Percentiles rank a stretch among this genome's conserved stretches.
Conservation (phyloP, 306 rosid genomes). For the Canavalia ensiformis region DNA sequence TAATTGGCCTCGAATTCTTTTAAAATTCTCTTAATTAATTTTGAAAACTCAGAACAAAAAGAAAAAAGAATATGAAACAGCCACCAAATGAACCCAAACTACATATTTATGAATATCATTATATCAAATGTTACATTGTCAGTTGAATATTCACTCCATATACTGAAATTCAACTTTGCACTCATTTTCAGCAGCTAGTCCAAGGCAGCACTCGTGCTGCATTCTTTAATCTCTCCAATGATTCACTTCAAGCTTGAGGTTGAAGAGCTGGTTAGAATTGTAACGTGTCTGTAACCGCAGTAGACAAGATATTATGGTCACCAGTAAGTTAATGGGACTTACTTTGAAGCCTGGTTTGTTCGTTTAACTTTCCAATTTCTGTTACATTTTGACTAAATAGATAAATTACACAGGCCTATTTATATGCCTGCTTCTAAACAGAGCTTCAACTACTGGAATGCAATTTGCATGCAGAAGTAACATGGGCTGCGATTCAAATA, state of each 20-base stretch:
- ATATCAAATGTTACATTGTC: neutral
- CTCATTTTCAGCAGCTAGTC: constrained; percentile 49
- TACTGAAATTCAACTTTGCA: constrained; percentile 17
- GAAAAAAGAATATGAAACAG: neutral
- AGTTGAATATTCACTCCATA: neutral
- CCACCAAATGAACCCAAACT: neutral
- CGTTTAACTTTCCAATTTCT: neutral
- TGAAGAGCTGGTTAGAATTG: constrained; percentile 2
- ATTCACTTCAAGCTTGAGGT: constrained; percentile 26
- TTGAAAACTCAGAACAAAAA: neutral
- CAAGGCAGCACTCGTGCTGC: constrained; percentile 58
- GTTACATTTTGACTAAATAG: neutral
- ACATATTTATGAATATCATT: constrained; percentile 18
- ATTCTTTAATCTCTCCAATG: constrained; percentile 54
- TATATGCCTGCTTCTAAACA: constrained; percentile 19
- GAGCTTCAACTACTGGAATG: neutral
- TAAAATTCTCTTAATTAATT: neutral
- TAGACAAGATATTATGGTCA: constrained; percentile 3
- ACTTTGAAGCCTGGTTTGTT: neutral
- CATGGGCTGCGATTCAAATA: neutral
- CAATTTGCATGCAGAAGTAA: constrained; percentile 42
- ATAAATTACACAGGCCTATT: neutral
- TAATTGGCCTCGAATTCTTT: neutral
- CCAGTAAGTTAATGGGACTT: constrained; percentile 36
- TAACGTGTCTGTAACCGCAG: neutral